Conservation (phyloP, 139 green algal genomes). For the Helicosporidium sp. region DNA sequence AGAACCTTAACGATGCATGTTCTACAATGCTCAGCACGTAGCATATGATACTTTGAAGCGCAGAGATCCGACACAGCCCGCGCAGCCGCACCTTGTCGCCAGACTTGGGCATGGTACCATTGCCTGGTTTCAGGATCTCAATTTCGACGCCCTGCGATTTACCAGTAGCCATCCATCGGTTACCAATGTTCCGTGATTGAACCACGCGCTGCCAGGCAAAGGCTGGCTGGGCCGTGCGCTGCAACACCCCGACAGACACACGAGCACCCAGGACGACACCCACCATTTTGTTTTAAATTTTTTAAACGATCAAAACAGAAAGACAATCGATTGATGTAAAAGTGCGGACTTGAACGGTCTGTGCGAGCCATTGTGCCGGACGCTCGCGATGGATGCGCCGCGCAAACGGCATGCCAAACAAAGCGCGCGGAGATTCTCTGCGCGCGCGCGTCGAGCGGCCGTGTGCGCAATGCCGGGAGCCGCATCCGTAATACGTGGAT, state of each 20-base stretch:
- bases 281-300: conserved; percentile 6
- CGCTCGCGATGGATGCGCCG: too few relatives aligned
- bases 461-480: too few relatives aligned
- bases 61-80: background rate
- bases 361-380: too few relatives aligned
- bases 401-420: too few relatives aligned
- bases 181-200: too few relatives aligned
- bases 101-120: conserved; percentile 6
- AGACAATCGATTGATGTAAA: background rate
- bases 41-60: too few relatives aligned
- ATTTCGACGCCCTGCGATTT: conserved; percentile 3
- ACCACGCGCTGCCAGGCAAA: background rate
- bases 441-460: too few relatives aligned
- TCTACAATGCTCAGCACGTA: too few relatives aligned
- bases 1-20: too few relatives aligned
- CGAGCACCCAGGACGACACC: background rate
- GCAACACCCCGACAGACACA: background rate
- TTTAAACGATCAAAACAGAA: background rate
- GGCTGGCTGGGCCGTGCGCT: background rate
- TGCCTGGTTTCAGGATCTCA: conserved; percentile 5
- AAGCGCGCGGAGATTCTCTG: too few relatives aligned
- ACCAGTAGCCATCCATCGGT: background rate
- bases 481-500: too few relatives aligned
- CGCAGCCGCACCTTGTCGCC: conserved; percentile 4
- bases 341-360: too few relatives aligned